These are phyloP conservation scores for Musa schizocarpa DNA, from an alignment of 176 grass and related monocot genomes.

Conservation along the genomic window DNA sequence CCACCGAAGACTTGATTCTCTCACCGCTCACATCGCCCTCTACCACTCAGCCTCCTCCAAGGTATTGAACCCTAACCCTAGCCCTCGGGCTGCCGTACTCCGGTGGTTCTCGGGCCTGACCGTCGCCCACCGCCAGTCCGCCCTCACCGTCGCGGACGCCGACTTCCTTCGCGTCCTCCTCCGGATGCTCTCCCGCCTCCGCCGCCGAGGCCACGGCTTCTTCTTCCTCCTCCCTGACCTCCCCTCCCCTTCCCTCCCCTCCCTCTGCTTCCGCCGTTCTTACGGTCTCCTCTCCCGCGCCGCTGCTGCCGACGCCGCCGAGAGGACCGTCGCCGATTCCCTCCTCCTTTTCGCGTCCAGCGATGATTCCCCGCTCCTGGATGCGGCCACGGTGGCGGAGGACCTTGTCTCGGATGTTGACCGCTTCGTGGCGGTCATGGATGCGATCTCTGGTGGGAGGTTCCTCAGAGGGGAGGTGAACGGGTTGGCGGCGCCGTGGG, in stretches of 20 bases:
- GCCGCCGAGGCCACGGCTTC: slow-evolving; percentile 55
- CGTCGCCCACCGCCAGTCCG: slow-evolving; percentile 32
- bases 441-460: slow-evolving; percentile 56
- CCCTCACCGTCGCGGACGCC: slow-evolving; percentile 36
- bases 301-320: slow-evolving; percentile 30
- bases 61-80: slow-evolving; percentile 11
- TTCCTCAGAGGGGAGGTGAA: slow-evolving; percentile 60
- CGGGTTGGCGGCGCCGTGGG: slow-evolving; percentile 37
- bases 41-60: slow-evolving; percentile 54
- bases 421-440: slow-evolving; percentile 69
- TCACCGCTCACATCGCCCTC: slow-evolving; percentile 85
- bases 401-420: slow-evolving; percentile 51
- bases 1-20: slow-evolving; percentile 56
- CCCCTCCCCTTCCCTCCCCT: slow-evolving; percentile 27
- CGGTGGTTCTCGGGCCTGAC: slow-evolving; percentile 76
- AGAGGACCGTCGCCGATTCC: slow-evolving; percentile 26
- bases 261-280: slow-evolving; percentile 71
- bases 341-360: slow-evolving; percentile 54
- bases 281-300: slow-evolving; percentile 63
- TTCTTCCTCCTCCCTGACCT: slow-evolving; percentile 72
- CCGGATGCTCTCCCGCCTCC: slow-evolving; percentile 62
- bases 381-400: slow-evolving; percentile 62
- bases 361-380: slow-evolving; percentile 18
- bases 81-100: slow-evolving; percentile 61
- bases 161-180: slow-evolving; percentile 34